phyloP scores from a whole-genome alignment of 2,329 filamentous ascomycete species.

The Cordyceps pruinosa region DNA sequence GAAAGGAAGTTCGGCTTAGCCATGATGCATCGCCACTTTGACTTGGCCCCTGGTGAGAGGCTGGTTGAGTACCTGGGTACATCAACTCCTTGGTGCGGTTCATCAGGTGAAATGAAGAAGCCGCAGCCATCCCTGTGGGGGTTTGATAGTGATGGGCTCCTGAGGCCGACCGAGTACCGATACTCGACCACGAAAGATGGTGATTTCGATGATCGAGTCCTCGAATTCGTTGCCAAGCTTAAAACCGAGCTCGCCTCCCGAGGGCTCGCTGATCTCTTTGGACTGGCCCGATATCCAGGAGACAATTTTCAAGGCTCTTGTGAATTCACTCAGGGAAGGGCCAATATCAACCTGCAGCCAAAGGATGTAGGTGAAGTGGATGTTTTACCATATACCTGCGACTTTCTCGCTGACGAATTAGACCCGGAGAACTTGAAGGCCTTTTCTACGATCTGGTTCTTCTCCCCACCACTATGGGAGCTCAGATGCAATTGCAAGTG shows the following conservation, averaged over 20 bases:
- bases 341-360: constrained; percentile 7
- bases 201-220: neutral
- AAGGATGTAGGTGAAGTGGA: neutral
- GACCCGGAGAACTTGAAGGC: neutral
- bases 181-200: neutral
- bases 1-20: neutral
- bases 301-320: constrained; percentile 2
- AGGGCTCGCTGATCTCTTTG: neutral
- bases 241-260: neutral
- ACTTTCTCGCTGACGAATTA: neutral
- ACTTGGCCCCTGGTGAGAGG: neutral
- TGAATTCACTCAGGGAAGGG: constrained; percentile 4
- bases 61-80: constrained; percentile 7
- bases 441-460: neutral
- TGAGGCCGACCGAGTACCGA: neutral
- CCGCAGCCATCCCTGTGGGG: neutral
- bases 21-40: constrained; percentile 7
- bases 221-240: neutral
- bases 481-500: neutral
- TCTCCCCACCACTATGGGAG: neutral
- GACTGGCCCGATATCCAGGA: constrained; percentile 1
- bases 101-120: neutral
- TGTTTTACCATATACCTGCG: neutral
- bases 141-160: neutral
- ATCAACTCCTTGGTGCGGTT: neutral